Base-by-base conservation (phyloP, 1,284 basidiomycete genomes). In the Marasmius tenuissimus region DNA sequence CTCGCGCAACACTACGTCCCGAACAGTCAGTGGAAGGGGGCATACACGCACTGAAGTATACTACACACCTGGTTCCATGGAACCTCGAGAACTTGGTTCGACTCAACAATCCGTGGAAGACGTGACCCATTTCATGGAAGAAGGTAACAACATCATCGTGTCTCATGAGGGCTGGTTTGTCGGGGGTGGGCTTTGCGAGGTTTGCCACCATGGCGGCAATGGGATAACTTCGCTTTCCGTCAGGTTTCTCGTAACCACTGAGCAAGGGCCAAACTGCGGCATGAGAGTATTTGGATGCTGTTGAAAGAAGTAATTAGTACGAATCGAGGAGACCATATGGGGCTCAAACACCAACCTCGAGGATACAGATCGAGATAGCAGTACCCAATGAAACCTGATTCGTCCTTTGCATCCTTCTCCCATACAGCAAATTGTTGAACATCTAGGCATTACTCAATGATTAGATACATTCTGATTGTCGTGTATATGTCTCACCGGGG, bases 341-440 rank as follows among this genome's bases (percentile, higher is more conserved):
- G 12, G 18, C 8, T 20, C 18, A 79, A 4, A 27, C 27, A 4
- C 27, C 8, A 71, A 91, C 90, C 82, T 39, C 93, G 87, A 58
- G 93, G 93, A 81, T 91, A 95, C 42, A 96, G 82, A 70, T 96
- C 94, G 33, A 95, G 86, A 70, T 93, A 93, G 70, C 91, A 90
- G 72, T 92, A 88, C 16, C 93, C 91, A 39, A 93, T 72, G 67
- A 94, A 93, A 39, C 81, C 88, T 2, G 83, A 81, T 66, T 81
- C 85, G 67, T 88, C 86, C 63, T 83, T 87, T 9, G 88, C 86
- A 63, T 84, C 85, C 60, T 86, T 86, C 66, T 91, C 88, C 92
- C 92, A 94, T 4, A 93, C 91, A 0, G 89, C 76, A 69, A 90
- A 94, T 66, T 88, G 84, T 66, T 92, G 89, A 0, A 91, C 91